Evolutionary conservation across 441 rosid species (phyloP), one percentile per base, ranked within the genome.

Genomic region (Corymbia calophylla): DNA sequence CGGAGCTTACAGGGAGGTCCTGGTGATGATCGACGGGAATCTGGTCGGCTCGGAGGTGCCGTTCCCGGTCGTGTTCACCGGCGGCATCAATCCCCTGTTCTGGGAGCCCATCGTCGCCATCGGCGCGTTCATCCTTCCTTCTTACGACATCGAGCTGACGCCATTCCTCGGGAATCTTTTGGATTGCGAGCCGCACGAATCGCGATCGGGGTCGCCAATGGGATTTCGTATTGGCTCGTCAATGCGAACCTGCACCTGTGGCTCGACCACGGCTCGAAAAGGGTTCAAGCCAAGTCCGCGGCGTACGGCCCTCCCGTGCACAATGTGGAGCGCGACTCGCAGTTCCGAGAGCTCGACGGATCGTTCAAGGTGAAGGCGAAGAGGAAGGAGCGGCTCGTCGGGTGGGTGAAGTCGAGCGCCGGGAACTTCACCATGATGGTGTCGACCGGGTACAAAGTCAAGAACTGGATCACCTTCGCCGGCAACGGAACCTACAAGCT

Each of bases 71-170:
- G 91, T 97, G 16, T 96, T 95, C 89, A 94, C 97, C 3, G 99
- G 99, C 3, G 98, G 99, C 81, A 93, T 97, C 82, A 97, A 97
- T 77, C 98, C 99, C 0, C 91, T 97, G 88, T 93, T 97, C 86
- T 97, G 99, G 99, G 94, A 95, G 89, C 98, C 98, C 12, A 90
- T 94, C 18, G 98, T 97, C 86, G 95, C 94, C 4, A 95, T 96
- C 23, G 98, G 97, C 49, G 97, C 96, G 10, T 97, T 97, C 90
- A 89, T 93, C 90, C 91, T 97, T 17, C 99, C 99, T 5, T 91
- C 96, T 29, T 96, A 97, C 64, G 96, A 97, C 82, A 64, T 96
- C 35, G 97, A 97, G 66, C 90, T 97, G 88, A 94, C 98, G 1
- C 99, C 99, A 1, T 91, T 95, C 87, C 89, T 97, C n/a, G 99